phyloP scores from a whole-genome alignment of 805 yeast genomes.

The Ogataea chonburiensis region DNA sequence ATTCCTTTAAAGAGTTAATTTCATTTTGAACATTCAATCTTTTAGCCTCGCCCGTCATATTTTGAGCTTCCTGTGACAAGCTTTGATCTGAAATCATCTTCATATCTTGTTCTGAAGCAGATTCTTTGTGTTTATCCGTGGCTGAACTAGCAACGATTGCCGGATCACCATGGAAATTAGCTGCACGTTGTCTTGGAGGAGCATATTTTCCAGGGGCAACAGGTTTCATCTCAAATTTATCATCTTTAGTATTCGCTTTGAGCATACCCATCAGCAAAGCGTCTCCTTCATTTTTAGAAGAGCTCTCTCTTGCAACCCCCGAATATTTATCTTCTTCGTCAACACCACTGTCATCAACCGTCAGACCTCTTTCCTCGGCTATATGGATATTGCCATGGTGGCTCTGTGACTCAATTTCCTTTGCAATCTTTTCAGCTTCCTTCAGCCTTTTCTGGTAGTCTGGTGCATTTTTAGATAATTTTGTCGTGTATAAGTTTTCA shows the following conservation, averaged over 20 bases:
- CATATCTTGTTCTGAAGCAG: slow-evolving; percentile 5
- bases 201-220: slow-evolving; percentile 43
- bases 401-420: slow-evolving; percentile 72
- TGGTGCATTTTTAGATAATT: slow-evolving; percentile 65
- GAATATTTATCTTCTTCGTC: slow-evolving; percentile 97
- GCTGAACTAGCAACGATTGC: slow-evolving; percentile 61
- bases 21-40: slow-evolving; percentile 57
- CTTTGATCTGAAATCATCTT: slow-evolving; percentile 6
- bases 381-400: slow-evolving; percentile 70
- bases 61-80: slow-evolving; percentile 11
- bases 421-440: slow-evolving; percentile 76
- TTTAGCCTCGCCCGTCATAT: slow-evolving; percentile 35
- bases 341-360: slow-evolving; percentile 76
- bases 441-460: slow-evolving; percentile 63
- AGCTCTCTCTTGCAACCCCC: slow-evolving; percentile 78
- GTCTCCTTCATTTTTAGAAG: slow-evolving; percentile 19
- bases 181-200: slow-evolving; percentile 58
- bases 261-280: slow-evolving; percentile 32
- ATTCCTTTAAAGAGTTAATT: slow-evolving; percentile 68
- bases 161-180: slow-evolving; percentile 56
- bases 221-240: slow-evolving; percentile 25
- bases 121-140: slow-evolving; percentile 13
- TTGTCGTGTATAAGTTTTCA: slow-evolving; percentile 85
- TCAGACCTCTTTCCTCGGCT: slow-evolving; percentile 86
- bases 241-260: slow-evolving; percentile 21